Evolutionary conservation across 2,329 filamentous ascomycete genomes (phyloP), one percentile per base, ranked within the genome.

Genomic region (Stachybotrys chartarum): DNA sequence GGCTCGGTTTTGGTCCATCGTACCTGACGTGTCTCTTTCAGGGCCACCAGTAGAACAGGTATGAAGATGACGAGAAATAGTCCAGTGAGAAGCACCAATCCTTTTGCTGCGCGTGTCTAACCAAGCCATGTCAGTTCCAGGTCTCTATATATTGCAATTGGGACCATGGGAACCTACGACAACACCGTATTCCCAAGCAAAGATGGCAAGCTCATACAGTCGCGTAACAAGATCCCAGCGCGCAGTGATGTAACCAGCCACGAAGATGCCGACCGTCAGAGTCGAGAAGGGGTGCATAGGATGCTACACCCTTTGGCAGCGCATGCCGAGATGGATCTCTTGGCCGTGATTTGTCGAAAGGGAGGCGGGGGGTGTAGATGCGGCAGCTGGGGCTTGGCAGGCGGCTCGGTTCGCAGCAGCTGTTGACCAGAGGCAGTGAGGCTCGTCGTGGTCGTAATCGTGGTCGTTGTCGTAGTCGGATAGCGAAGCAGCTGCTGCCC

Each of bases 231-330:
- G 86, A 76, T 97, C 94, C 92, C 94, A 99, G 80, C 94, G 89
- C 70, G 94, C 94, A 76, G 94, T 99, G 73, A 93, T 97, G 82
- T 99, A 99, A 75, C 94, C 94, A 78, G 94, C 93, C 82, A 97
- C 88, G 80, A 99, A 99, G 79, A 99, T 97, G 77, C 89, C 91
- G 77, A 96, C 86, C 68, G 92, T 96, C 74, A 97, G 84, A 73
- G 93, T 80, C 61, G 93, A 97, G 79, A 97, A 97, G 69, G 92
- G 91, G 91, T 97, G 92, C 93, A 97, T 97, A 81, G 80, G 83
- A 75, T 75, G 73, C 68, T 74, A 72, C 70, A 68, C 63, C 60
- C 60, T 57, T 57, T 63, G 69, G 66, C 69, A 67, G 71, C 65
- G 70, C 77, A 79, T 79, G 71, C 75, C 75, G 63, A 64, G 57